Evolutionary conservation across 2,329 filamentous ascomycete genomes (phyloP).

Genomic region (Penicillium rolfsii): DNA sequence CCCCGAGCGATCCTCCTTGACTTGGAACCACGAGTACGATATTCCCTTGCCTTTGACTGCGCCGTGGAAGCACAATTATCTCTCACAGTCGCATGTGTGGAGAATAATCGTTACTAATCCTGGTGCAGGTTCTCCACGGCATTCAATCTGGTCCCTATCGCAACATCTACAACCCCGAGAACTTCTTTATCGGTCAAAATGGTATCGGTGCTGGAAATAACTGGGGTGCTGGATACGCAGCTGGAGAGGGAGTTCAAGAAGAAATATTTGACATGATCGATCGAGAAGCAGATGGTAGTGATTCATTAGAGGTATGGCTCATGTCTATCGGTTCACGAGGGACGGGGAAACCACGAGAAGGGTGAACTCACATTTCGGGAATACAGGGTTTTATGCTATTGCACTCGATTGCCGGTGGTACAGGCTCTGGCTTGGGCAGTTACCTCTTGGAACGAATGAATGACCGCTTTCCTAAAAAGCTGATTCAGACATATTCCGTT

Average conservation of each 20-base stretch:
- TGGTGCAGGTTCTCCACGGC: slow-evolving; percentile 73
- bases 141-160: slow-evolving; percentile 94
- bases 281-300: slow-evolving; percentile 94
- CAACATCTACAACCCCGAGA: slow-evolving; percentile 99
- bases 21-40: slow-evolving; percentile 79
- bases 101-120: slow-evolving; percentile 13
- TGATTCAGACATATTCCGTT: slow-evolving; percentile 98
- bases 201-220: slow-evolving; percentile 95
- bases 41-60: not conserved
- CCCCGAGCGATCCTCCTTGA: slow-evolving; percentile 94
- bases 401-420: slow-evolving; percentile 96
- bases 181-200: slow-evolving; percentile 95
- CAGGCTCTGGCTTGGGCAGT: slow-evolving; percentile 91
- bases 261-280: slow-evolving; percentile 99
- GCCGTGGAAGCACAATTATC: not conserved
- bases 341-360: not conserved
- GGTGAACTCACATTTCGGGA: not conserved
- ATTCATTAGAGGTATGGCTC: slow-evolving; percentile 77
- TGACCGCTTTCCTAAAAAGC: slow-evolving; percentile 96
- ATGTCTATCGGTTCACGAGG: not conserved
- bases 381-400: slow-evolving; percentile 91
- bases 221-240: slow-evolving; percentile 95
- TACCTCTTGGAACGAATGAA: slow-evolving; percentile 95
- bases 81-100: not conserved
- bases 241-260: slow-evolving; percentile 87